Conservation (phyloP, 2,329 filamentous ascomycete species). For the Pseudogymnoascus sp. region DNA sequence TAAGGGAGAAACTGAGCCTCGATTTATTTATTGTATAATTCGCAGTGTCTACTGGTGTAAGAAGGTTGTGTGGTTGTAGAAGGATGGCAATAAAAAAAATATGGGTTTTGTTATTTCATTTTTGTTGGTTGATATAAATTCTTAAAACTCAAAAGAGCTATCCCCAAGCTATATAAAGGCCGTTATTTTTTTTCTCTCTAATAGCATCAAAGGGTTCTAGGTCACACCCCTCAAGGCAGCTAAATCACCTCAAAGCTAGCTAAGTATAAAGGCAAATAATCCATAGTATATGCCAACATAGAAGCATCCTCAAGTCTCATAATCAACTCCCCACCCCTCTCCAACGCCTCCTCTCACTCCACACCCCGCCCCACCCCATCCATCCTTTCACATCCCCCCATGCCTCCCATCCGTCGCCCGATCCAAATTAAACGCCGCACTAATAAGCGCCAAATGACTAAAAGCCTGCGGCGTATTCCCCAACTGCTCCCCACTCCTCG, state of each 20-base stretch:
- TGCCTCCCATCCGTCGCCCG: conserved; percentile 32
- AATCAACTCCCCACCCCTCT: background rate
- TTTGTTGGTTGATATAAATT: background rate
- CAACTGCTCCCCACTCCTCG: conserved; percentile 64
- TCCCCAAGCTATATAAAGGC: background rate
- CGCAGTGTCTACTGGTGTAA: background rate
- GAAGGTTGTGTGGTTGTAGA: background rate
- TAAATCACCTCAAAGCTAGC: background rate
- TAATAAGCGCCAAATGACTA: conserved; percentile 66
- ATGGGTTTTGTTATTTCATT: background rate
- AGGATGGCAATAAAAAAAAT: background rate
- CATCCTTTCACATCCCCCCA: background rate
- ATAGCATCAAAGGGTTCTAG: background rate
- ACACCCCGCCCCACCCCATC: too few relatives aligned
- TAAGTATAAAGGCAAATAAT: background rate
- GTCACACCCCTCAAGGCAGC: background rate
- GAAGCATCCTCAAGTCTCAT: background rate
- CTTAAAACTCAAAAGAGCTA: background rate
- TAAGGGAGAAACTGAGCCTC: background rate
- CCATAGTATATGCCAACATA: background rate
- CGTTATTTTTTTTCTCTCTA: background rate
- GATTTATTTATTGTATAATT: background rate
- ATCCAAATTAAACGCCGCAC: conserved; percentile 68
- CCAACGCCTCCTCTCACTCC: too few relatives aligned
- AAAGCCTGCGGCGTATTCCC: conserved; percentile 76